These are phyloP conservation scores for Beauveria caledonica DNA, from an alignment of 2,329 filamentous ascomycete genomes.

Conservation along the genomic window DNA sequence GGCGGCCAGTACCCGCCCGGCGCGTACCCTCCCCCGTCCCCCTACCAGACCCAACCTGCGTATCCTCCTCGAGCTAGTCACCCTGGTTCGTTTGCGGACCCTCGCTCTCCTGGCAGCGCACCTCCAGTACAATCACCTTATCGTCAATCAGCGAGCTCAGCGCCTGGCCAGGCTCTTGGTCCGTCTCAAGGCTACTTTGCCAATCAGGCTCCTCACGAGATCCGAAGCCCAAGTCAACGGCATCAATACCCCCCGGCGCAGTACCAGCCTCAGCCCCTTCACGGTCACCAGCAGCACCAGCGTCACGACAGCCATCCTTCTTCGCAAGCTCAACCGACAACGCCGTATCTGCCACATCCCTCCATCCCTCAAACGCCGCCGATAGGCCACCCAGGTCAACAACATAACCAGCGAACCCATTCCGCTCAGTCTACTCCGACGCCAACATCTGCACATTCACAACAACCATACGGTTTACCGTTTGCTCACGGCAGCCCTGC, in stretches of 20 bases:
- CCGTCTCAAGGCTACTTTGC: constrained; percentile 37
- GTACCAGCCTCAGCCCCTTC: constrained; percentile 19
- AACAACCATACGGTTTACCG: constrained; percentile 43
- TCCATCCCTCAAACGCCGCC: constrained; percentile 42
- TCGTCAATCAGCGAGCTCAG: constrained; percentile 39
- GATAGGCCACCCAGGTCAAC: constrained; percentile 33
- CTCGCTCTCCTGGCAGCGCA: constrained; percentile 42
- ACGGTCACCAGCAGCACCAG: constrained; percentile 23
- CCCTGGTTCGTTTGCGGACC: constrained; percentile 36
- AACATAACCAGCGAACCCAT: constrained; percentile 39
- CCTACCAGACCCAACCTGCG: constrained; percentile 31
- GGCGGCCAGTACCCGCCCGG: constrained; percentile 20
- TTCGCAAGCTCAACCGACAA: constrained; percentile 24
- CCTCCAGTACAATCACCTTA: constrained; percentile 39
- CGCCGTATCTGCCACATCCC: constrained; percentile 33
- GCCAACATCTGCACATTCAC: constrained; percentile 54
- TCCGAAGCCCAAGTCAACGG: constrained; percentile 43
- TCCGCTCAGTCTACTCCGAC: constrained; percentile 53
- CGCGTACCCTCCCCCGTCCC: constrained; percentile 30
- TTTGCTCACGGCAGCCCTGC: constrained; percentile 48
- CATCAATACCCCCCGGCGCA: constrained; percentile 41
- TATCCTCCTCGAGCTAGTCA: constrained; percentile 37
- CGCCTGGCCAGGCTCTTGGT: constrained; percentile 28
- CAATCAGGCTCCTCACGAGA: constrained; percentile 31
- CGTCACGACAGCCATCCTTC: constrained; percentile 40